Conservation (phyloP, 352 stramenopile species). For the Phytophthora idaei region DNA sequence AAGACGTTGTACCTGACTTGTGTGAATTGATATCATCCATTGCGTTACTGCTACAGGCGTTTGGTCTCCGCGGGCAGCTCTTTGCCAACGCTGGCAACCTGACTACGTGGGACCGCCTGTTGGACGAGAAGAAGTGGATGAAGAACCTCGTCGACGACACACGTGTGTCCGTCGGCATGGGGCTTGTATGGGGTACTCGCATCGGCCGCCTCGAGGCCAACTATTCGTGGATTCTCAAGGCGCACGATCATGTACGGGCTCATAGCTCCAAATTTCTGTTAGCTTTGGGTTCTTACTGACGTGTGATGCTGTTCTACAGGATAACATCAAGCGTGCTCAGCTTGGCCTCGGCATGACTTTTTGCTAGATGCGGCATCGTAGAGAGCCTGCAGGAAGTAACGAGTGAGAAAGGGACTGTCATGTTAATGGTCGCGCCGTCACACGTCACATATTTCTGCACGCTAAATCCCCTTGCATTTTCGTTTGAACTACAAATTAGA, state of each 20-base stretch:
- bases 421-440: conserved; percentile 1
- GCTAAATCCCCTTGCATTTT: conserved; percentile 26
- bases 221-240: conserved; percentile 92
- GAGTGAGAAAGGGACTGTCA: background rate
- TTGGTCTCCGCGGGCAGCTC: conserved; percentile 87
- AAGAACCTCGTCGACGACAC: conserved; percentile 89
- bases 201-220: conserved; percentile 91
- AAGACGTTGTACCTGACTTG: conserved; percentile 11
- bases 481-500: conserved; percentile 12
- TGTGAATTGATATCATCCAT: background rate
- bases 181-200: conserved; percentile 86
- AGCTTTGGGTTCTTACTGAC: conserved; percentile 6
- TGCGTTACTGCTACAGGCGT: conserved; percentile 44
- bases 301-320: conserved; percentile 38
- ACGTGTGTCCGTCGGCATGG: conserved; percentile 83
- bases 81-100: conserved; percentile 92
- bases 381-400: conserved; percentile 4
- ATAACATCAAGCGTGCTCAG: conserved; percentile 88
- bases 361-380: conserved; percentile 52
- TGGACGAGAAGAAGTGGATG: conserved; percentile 92
- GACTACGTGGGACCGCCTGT: conserved; percentile 81
- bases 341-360: conserved; percentile 87
- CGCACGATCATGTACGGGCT: conserved; percentile 68
- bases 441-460: conserved; percentile 27
- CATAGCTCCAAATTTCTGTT: background rate